phyloP scores from a whole-genome alignment of 202 grass and related monocot genomes.

The Tripidium arundinaceum region DNA sequence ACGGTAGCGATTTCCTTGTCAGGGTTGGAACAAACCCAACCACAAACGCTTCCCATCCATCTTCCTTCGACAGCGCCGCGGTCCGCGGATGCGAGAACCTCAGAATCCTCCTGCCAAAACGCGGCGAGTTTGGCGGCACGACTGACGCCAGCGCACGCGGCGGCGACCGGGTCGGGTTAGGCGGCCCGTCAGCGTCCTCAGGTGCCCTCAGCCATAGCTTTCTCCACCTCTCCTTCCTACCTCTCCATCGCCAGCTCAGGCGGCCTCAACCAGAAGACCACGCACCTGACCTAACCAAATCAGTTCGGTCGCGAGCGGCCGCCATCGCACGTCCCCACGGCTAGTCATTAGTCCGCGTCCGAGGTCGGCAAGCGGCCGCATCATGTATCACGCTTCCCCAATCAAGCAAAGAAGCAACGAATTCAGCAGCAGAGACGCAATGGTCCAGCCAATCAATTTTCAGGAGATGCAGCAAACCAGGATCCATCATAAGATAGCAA shows the following conservation, averaged over 20 bases:
- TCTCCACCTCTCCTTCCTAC: not conserved
- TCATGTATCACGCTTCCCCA: not conserved
- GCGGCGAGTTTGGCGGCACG: conserved; percentile 4
- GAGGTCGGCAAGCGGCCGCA: conserved; percentile 31
- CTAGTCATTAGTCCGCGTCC: no score
- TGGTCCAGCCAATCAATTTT: not conserved
- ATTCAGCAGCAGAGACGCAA: not conserved
- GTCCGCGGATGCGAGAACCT: not conserved
- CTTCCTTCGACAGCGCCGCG: not conserved
- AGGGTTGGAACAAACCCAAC: no score
- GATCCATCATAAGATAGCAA: no score
- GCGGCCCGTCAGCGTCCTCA: conserved; percentile 33
- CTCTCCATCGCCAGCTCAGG: not conserved
- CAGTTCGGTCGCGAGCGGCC: not conserved
- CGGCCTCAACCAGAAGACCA: not conserved
- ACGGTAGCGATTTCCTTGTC: no score
- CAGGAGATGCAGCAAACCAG: no score
- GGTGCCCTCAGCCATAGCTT: conserved; percentile 12
- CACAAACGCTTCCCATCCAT: no score
- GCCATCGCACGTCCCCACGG: not conserved
- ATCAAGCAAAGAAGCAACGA: not conserved
- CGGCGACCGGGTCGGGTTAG: conserved; percentile 13
- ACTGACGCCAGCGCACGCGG: not conserved
- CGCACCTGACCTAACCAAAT: not conserved
- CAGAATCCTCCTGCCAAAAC: not conserved